phyloP scores from a whole-genome alignment of 2,329 filamentous ascomycete genomes.

The Neospermospora avenae region DNA sequence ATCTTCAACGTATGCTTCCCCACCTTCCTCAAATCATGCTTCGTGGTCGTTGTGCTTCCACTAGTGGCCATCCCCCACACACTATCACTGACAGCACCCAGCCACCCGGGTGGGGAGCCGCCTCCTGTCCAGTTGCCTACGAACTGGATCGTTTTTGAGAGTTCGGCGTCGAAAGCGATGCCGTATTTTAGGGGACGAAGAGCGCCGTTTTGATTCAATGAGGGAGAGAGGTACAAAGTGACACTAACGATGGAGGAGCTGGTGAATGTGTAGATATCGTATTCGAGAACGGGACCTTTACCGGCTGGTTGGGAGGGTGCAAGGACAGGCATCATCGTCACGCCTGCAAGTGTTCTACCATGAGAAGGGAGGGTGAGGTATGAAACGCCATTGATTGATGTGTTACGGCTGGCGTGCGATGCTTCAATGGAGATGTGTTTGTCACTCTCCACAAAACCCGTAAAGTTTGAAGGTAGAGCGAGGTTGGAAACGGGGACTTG shows the following conservation, averaged over 20 bases:
- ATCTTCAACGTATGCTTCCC: slow-evolving; percentile 36
- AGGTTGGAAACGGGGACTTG: slow-evolving; percentile 53
- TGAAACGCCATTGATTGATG: slow-evolving; percentile 35
- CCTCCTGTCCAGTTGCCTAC: slow-evolving; percentile 26
- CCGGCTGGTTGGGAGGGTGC: slow-evolving; percentile 47
- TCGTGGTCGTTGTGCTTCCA: slow-evolving; percentile 31
- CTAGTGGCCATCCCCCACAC: slow-evolving; percentile 27
- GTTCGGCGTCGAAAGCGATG: slow-evolving; percentile 42
- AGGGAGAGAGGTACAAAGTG: slow-evolving; percentile 51
- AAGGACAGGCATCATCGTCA: slow-evolving; percentile 53
- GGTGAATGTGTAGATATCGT: slow-evolving; percentile 60
- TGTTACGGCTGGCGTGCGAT: slow-evolving; percentile 45
- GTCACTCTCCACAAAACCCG: slow-evolving; percentile 62
- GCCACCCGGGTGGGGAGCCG: slow-evolving; percentile 25
- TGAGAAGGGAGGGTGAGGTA: slow-evolving; percentile 53
- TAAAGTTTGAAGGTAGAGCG: slow-evolving; percentile 48
- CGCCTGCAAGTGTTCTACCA: slow-evolving; percentile 56
- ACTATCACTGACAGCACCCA: slow-evolving; percentile 26
- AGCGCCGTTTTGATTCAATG: slow-evolving; percentile 47
- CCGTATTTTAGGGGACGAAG: slow-evolving; percentile 49
- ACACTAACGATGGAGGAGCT: slow-evolving; percentile 37
- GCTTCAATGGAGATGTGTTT: slow-evolving; percentile 54
- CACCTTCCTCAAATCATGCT: slow-evolving; percentile 21
- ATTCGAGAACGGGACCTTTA: slow-evolving; percentile 54
- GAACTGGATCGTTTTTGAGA: slow-evolving; percentile 37